These are phyloP conservation scores for Epicoccum nigrum DNA, from an alignment of 2,329 filamentous ascomycete genomes.

Conservation along the genomic window DNA sequence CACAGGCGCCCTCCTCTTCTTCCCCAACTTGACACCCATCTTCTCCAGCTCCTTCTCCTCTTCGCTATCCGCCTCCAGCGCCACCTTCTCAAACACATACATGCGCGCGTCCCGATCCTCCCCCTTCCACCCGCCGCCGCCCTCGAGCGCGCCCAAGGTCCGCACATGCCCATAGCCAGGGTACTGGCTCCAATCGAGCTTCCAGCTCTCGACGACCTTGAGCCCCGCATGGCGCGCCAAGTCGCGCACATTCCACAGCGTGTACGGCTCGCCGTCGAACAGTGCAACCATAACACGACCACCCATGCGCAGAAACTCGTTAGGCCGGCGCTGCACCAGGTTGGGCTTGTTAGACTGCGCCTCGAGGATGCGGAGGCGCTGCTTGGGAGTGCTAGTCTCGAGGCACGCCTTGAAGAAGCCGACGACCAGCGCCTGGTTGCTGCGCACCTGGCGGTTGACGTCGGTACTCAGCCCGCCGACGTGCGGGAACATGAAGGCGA, in stretches of 20 bases:
- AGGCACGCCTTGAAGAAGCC: conserved; percentile 41
- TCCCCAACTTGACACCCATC: conserved; percentile 16
- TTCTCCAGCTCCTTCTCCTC: conserved; percentile 31
- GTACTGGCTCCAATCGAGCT: conserved; percentile 70
- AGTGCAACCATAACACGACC: conserved; percentile 78
- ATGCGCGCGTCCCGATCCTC: conserved; percentile 55
- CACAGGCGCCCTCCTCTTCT: conserved; percentile 16
- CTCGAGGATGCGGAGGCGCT: conserved; percentile 22
- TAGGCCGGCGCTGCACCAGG: conserved; percentile 33
- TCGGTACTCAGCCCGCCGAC: conserved; percentile 90
- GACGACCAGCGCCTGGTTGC: conserved; percentile 63
- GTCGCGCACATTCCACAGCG: conserved; percentile 92
- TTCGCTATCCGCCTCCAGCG: conserved; percentile 30
- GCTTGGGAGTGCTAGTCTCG: conserved; percentile 21
- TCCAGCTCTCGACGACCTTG: conserved; percentile 72
- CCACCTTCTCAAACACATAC: conserved; percentile 54
- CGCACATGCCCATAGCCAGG: conserved; percentile 76
- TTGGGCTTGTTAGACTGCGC: conserved; percentile 13
- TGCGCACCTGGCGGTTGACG: conserved; percentile 90
- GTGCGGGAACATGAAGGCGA: conserved; percentile 97
- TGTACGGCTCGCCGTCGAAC: conserved; percentile 94
- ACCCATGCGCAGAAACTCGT: conserved; percentile 55
- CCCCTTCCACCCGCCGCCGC: conserved; percentile 56
- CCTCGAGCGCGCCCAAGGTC: conserved; percentile 66
- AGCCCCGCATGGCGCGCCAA: conserved; percentile 79